These are phyloP conservation scores for Bipolaris sorokiniana DNA, from an alignment of 2,329 filamentous ascomycete genomes.

Conservation along the genomic window DNA sequence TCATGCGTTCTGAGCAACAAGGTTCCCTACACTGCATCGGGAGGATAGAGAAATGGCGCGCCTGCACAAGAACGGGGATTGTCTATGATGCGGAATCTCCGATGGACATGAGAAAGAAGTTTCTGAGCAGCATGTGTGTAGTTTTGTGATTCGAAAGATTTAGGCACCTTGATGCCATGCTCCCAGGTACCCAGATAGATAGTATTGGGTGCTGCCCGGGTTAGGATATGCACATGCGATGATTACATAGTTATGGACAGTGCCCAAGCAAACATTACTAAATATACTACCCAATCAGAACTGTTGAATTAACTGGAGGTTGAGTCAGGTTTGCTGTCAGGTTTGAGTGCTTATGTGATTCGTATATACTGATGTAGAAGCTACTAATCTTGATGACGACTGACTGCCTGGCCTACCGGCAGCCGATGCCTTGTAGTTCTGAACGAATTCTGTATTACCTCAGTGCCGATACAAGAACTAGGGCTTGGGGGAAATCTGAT, in stretches of 20 bases:
- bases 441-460: no score
- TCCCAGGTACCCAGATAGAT: background rate
- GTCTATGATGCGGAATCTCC: background rate
- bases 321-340: no score
- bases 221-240: background rate
- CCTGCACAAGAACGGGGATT: background rate
- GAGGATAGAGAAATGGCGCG: background rate
- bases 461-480: no score
- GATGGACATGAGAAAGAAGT: no score
- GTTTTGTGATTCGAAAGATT: background rate
- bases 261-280: background rate
- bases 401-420: no score
- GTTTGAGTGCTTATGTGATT: no score
- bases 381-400: no score
- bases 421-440: no score
- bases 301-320: no score
- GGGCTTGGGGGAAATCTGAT: no score
- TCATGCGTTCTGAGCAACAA: background rate
- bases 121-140: background rate
- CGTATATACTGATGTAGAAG: no score
- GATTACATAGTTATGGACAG: background rate
- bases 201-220: no score
- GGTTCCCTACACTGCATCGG: constrained; percentile 1
- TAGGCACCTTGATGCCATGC: background rate
- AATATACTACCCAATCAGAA: background rate